Evolutionary conservation across 208 protist genomes (phyloP), one percentile per base, ranked within the genome.

Genomic region (Endotrypanum monterogeii): DNA sequence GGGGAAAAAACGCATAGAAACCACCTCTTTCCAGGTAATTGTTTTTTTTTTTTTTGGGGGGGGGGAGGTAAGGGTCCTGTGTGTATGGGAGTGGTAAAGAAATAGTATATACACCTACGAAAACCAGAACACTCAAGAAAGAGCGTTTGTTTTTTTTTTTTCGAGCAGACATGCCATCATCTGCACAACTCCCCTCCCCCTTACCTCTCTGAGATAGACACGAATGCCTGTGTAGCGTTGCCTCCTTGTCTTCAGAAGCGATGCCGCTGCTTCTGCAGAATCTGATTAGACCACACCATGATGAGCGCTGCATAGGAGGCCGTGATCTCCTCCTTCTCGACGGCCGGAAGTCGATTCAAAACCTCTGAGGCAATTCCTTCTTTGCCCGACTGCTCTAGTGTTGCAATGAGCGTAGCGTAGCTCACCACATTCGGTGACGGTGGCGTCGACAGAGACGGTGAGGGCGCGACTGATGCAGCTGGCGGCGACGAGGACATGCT

Each of bases 261-360:
- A 2, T 78, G 71, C 14, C 77, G 79, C 66, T 80, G 74, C 74
- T 78, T 83, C 61, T 51, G 56, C 35, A 76, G 67, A 1, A 89
- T 69, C 74, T 97, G 89, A 61, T 89, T 89, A 28, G 93, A 89
- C 93, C 93, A 97, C 57, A 97, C 89, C 68, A 89, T 76, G 65
- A 97, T 95, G 63, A 97, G 78, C 4, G 93, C 90, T 16, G 89
- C 90, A 80, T 95, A 95, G 56, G 90, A 92, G 25, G 93, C 88
- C 1, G 88, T 94, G 32, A 97, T 95, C 76, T 93, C 89, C 68
- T 95, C 87, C 78, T 85, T 85, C 79, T 95, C 89, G 16, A 88
- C 6, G 37, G 86, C 79, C 18, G 93, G 93, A 28, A 97, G 71
- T 3, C 81, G 75, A 18, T 89, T 83, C 55, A 97, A 76, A 23